Conservation (phyloP, 1,139 yeast genomes). For the Candida labiduridarum region DNA sequence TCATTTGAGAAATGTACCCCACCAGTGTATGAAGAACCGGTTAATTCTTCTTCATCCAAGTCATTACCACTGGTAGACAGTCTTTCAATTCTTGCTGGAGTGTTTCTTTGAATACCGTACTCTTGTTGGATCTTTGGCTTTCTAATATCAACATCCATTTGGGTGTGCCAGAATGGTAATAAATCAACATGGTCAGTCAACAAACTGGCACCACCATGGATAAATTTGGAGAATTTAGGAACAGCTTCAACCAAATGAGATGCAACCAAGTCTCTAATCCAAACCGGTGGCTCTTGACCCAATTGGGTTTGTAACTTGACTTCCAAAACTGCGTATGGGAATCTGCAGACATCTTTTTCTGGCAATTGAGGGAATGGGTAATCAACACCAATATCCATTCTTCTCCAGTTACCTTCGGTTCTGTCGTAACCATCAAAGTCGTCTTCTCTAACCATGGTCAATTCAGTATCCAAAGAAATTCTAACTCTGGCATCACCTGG, state of each 20-base stretch:
- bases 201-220: constrained; percentile 91
- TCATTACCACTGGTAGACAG: constrained; percentile 51
- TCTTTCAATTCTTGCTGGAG: constrained; percentile 22
- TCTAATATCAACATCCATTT: constrained; percentile 93
- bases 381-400: constrained; percentile 97
- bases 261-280: constrained; percentile 91
- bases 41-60: constrained; percentile 48
- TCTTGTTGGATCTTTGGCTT: constrained; percentile 76
- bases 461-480: constrained; percentile 93
- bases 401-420: constrained; percentile 93
- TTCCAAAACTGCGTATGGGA: constrained; percentile 96
- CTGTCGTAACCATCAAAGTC: constrained; percentile 92
- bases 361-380: constrained; percentile 89
- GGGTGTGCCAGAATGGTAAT: constrained; percentile 98
- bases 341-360: constrained; percentile 82
- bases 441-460: constrained; percentile 95
- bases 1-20: constrained; percentile 49
- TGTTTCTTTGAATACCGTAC: constrained; percentile 53
- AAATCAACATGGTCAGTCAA: constrained; percentile 79
- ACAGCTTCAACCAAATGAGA: constrained; percentile 97
- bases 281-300: constrained; percentile 97
- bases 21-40: constrained; percentile 41
- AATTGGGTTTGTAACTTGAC: constrained; percentile 95
- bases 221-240: constrained; percentile 95
- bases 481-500: constrained; percentile 99